These are phyloP conservation scores for Favolaschia claudopus DNA, from an alignment of 768 basidiomycete species.

Conservation along the genomic window DNA sequence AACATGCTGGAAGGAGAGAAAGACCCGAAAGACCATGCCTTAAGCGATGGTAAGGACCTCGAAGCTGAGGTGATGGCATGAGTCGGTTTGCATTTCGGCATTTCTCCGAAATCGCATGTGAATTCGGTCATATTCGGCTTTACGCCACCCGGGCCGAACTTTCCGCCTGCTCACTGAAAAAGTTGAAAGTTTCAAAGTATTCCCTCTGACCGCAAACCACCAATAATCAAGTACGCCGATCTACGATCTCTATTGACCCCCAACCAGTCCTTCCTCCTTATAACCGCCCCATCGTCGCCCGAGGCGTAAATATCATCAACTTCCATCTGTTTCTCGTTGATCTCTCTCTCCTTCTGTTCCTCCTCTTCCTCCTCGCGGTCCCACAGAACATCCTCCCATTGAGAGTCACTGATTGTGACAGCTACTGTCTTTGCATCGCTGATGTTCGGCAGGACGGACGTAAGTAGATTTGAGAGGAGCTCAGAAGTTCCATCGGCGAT, in stretches of 20 bases:
- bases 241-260: slow-evolving; percentile 82
- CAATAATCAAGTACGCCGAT: slow-evolving; percentile 82
- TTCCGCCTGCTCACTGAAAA: slow-evolving; percentile 4
- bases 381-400: slow-evolving; percentile 86
- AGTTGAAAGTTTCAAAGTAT: too few relatives aligned
- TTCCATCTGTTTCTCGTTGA: slow-evolving; percentile 28
- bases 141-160: background rate
- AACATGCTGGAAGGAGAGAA: slow-evolving; percentile 18
- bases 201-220: slow-evolving; percentile 76
- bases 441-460: slow-evolving; percentile 77
- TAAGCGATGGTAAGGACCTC: slow-evolving; percentile 3
- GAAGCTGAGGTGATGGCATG: background rate
- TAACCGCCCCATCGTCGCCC: slow-evolving; percentile 58
- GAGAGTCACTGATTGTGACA: slow-evolving; percentile 77
- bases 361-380: slow-evolving; percentile 70
- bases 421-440: slow-evolving; percentile 78
- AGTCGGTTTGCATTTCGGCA: too few relatives aligned
- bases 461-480: slow-evolving; percentile 75
- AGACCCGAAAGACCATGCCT: slow-evolving; percentile 17
- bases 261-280: slow-evolving; percentile 72
- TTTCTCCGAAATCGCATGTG: too few relatives aligned
- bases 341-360: slow-evolving; percentile 36
- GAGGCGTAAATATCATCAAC: slow-evolving; percentile 67
- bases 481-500: slow-evolving; percentile 74
- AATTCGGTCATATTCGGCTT: background rate